These are phyloP conservation scores for Arthrobotrys musiformis DNA, from an alignment of 2,329 filamentous ascomycete genomes.

Conservation along the genomic window DNA sequence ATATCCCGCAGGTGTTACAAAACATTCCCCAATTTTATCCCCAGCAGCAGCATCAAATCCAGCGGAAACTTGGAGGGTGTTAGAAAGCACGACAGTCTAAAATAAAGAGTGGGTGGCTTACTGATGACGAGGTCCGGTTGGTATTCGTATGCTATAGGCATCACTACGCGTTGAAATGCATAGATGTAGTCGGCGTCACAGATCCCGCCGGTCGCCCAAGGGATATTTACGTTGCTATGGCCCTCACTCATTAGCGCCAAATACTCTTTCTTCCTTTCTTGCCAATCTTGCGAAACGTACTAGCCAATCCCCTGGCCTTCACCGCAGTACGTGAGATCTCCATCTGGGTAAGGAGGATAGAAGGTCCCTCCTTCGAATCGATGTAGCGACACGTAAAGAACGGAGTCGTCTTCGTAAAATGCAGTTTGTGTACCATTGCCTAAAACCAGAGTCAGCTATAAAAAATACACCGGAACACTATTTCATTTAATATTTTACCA, in stretches of 20 bases:
- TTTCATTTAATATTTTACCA: slow-evolving; percentile 63
- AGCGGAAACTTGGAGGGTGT: slow-evolving; percentile 74
- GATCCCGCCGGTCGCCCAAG: slow-evolving; percentile 78
- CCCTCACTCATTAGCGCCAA: slow-evolving; percentile 47
- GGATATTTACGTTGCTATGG: slow-evolving; percentile 73
- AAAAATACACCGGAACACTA: no score
- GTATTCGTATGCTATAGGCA: slow-evolving; percentile 95
- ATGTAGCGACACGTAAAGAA: slow-evolving; percentile 94
- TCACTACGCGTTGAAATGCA: slow-evolving; percentile 93
- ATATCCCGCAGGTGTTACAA: slow-evolving; percentile 89
- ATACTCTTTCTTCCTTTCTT: background rate
- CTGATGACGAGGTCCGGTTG: slow-evolving; percentile 89
- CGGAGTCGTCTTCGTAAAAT: slow-evolving; percentile 92
- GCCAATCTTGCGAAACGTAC: slow-evolving; percentile 60
- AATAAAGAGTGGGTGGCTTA: slow-evolving; percentile 59
- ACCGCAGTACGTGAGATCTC: slow-evolving; percentile 71
- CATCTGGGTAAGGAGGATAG: slow-evolving; percentile 76
- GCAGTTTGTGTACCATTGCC: slow-evolving; percentile 96
- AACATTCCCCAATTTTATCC: slow-evolving; percentile 91
- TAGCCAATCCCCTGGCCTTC: slow-evolving; percentile 69
- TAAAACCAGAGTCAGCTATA: slow-evolving; percentile 54
- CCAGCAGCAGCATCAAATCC: slow-evolving; percentile 96
- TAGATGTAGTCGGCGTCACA: slow-evolving; percentile 96
- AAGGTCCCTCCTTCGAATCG: slow-evolving; percentile 85
- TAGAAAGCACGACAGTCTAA: background rate